Evolutionary conservation across 495 filamentous ascomycete genomes (phyloP).

Genomic region (Penicillium herquei): DNA sequence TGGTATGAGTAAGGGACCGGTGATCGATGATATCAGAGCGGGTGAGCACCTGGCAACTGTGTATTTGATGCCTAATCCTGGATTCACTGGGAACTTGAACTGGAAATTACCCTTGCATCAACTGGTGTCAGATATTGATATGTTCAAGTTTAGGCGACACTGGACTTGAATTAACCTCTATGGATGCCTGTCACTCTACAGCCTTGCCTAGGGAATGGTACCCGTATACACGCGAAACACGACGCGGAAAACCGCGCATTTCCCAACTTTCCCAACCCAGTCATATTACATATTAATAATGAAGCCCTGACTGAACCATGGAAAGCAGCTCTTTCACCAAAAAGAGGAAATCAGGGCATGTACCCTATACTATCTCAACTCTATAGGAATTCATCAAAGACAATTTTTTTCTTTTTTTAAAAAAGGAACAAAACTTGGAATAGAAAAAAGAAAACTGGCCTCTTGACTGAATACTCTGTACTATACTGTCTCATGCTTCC

Average conservation of each 20-base stretch:
- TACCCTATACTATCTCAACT: neutral
- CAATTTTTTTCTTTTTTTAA: too few species aligned
- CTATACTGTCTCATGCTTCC: neutral
- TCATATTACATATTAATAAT: constrained; percentile 20
- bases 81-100: neutral
- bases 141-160: neutral
- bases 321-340: constrained; percentile 10
- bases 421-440: neutral
- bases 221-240: neutral
- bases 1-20: constrained; percentile 13
- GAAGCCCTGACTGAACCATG: constrained; percentile 15
- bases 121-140: neutral
- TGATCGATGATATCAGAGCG: constrained; percentile 8
- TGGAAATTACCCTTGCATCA: neutral
- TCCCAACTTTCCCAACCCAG: too few species aligned
- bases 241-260: constrained; percentile 7
- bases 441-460: neutral
- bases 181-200: constrained; percentile 8
- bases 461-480: too few species aligned
- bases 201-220: constrained; percentile 3
- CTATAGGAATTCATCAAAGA: too few species aligned
- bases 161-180: constrained; percentile 7
- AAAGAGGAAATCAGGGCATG: constrained; percentile 5
- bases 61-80: neutral
- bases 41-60: too few species aligned